Base-by-base conservation (phyloP, 805 yeast genomes). In the Suhomyces sp. region DNA sequence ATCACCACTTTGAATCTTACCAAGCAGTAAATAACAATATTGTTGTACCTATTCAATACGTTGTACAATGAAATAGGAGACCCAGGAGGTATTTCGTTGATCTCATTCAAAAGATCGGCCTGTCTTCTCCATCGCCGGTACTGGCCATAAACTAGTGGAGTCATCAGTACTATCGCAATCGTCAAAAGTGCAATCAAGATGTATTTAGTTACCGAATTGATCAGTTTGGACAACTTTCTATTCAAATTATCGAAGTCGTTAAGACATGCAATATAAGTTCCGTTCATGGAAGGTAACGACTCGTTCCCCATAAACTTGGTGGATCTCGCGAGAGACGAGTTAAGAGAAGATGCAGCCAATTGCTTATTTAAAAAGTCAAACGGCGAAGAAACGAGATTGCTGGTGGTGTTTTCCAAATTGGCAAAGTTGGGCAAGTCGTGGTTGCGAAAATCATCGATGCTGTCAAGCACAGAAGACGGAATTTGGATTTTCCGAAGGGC, bases 401-500 rank as follows among this genome's bases (percentile, higher is more conserved):
- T 76, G 0, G 94, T 84, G 19, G 78, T 77, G 54, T 84, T 81
- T 61, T 84, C 79, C 3, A 90, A 85, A 6, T 78, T 76, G 2
- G 79, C 81, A 65, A 90, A 90, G 55, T 82, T 80, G 0, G 96
- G 96, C 0, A 87, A 70, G 2, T 81, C 72, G 0, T 71, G 68
- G 19, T 80, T 71, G 13, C 53, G 44, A 42, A 91, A 67, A 0
- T 62, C 57, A 3, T 80, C 79, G 15, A 94, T 72, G 27, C 84
- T 81, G 1, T 66, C 65, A 57, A 88, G 81, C 42, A 92, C 84
- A 0, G 84, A 69, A 0, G 82, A 61, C 1, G 97, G 90, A 10
- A 94, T 87, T 13, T 80, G 64, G 52, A 93, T 66, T 54, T 85
- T 70, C 56, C 79, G 69, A 58, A 93, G 69, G 0, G 82, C 69